Conservation (phyloP, 148 eudicot genomes). For the Amaranthus cruentus region DNA sequence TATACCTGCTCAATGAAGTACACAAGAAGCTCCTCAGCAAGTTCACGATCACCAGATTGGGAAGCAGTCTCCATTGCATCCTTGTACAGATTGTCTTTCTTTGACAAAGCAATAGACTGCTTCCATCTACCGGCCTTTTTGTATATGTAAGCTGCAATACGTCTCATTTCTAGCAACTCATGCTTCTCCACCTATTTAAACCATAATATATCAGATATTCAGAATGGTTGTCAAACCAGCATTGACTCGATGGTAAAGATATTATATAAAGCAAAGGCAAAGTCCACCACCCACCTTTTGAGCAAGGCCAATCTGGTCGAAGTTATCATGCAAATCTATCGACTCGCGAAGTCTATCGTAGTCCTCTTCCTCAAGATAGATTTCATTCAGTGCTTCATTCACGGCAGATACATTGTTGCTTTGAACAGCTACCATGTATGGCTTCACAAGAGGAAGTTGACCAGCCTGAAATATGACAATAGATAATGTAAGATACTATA, state of each 20-base stretch:
- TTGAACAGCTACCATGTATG: slow-evolving; percentile 97
- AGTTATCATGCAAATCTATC: slow-evolving; percentile 87
- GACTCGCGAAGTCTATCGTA: slow-evolving; percentile 93
- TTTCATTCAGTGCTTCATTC: slow-evolving; percentile 93
- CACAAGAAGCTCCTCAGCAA: slow-evolving; percentile 92
- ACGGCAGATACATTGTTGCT: slow-evolving; percentile 93
- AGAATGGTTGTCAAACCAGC: background rate
- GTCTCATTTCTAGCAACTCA: slow-evolving; percentile 94
- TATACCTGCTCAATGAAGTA: slow-evolving; percentile 88
- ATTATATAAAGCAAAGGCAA: background rate
- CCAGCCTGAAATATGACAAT: slow-evolving; percentile 56
- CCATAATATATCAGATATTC: background rate
- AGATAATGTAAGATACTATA: slow-evolving; percentile 5
- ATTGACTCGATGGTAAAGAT: background rate
- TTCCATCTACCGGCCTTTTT: slow-evolving; percentile 99
- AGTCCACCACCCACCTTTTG: slow-evolving; percentile 55
- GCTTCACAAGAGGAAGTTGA: slow-evolving; percentile 90
- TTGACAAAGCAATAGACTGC: slow-evolving; percentile 91
- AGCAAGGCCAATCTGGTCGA: slow-evolving; percentile 96
- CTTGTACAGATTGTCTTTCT: slow-evolving; percentile 84
- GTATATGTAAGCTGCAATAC: slow-evolving; percentile 93
- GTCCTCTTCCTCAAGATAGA: slow-evolving; percentile 97
- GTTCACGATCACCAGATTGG: slow-evolving; percentile 96
- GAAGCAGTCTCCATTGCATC: slow-evolving; percentile 99
- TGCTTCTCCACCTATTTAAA: slow-evolving; percentile 87